These are phyloP conservation scores for Knoxdaviesia proteae DNA, from an alignment of 2,329 filamentous ascomycete species.

Conservation along the genomic window DNA sequence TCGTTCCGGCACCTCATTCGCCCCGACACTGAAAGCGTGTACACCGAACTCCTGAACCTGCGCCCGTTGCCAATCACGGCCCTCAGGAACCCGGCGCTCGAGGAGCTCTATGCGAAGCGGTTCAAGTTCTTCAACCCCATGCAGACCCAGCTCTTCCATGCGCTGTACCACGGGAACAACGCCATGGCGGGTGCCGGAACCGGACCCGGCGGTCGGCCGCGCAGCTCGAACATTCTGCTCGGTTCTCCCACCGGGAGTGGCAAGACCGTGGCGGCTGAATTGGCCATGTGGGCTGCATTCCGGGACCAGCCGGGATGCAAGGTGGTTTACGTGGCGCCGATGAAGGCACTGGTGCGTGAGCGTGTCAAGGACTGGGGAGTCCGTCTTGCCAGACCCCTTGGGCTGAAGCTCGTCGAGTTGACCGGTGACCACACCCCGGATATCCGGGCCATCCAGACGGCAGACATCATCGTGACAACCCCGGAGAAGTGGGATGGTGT, in stretches of 20 bases:
- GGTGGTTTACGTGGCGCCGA: constrained; percentile 95
- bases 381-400: constrained; percentile 62
- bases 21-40: constrained; percentile 91
- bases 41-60: constrained; percentile 80
- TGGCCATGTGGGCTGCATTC: constrained; percentile 99
- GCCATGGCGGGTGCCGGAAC: too few relatives aligned
- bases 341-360: constrained; percentile 96
- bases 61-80: constrained; percentile 77
- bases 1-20: constrained; percentile 97
- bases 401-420: constrained; percentile 78
- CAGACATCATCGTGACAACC: constrained; percentile 94
- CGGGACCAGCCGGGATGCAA: constrained; percentile 85
- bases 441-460: constrained; percentile 82
- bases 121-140: constrained; percentile 98
- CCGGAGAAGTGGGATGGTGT: constrained; percentile 99
- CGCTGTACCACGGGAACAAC: constrained; percentile 47
- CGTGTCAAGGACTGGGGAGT: constrained; percentile 87
- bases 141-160: constrained; percentile 98
- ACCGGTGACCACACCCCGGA: constrained; percentile 96
- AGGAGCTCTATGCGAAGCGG: constrained; percentile 70
- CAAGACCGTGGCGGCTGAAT: constrained; percentile 86
- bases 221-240: constrained; percentile 72
- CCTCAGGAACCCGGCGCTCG: constrained; percentile 66
- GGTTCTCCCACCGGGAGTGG: constrained; percentile 94
- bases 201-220: constrained; percentile 14